Percentiles rank a stretch among this genome's conserved stretches.
Conservation (phyloP, 805 yeast species). For the Zygosaccharomyces rouxii region DNA sequence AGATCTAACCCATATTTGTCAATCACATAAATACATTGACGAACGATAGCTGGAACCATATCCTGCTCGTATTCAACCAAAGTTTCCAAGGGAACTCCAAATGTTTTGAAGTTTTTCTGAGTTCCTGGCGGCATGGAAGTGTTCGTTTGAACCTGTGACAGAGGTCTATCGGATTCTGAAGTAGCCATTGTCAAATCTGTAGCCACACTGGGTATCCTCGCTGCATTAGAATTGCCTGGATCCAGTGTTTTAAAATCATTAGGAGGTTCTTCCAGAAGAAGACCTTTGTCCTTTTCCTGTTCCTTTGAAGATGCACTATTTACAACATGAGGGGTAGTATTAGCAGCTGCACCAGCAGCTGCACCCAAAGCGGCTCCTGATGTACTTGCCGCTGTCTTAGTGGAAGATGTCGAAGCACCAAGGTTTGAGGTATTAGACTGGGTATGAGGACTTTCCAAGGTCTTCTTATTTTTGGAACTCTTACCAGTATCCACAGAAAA, state of each 20-base stretch:
- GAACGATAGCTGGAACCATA: slow-evolving; percentile 86
- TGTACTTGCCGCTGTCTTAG: slow-evolving; percentile 1
- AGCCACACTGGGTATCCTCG: slow-evolving; percentile 27
- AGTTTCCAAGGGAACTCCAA: slow-evolving; percentile 79
- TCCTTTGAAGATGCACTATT: slow-evolving; percentile 1
- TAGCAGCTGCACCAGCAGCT: slow-evolving; percentile 7
- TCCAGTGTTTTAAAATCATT: slow-evolving; percentile 24
- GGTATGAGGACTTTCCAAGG: slow-evolving; percentile 35
- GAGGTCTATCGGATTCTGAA: slow-evolving; percentile 28
- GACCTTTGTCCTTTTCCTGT: neutral
- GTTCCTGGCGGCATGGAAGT: slow-evolving; percentile 38
- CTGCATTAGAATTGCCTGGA: slow-evolving; percentile 24
- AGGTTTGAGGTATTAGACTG: slow-evolving; percentile 12
- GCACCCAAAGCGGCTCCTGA: slow-evolving; percentile 4
- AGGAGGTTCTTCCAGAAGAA: neutral
- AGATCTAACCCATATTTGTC: slow-evolving; percentile 79
- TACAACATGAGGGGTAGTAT: slow-evolving; percentile 9
- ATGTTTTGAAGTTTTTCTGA: slow-evolving; percentile 47
- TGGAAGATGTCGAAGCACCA: slow-evolving; percentile 10
- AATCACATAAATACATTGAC: slow-evolving; percentile 79
- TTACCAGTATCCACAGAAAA: slow-evolving; percentile 30
- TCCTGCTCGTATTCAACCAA: slow-evolving; percentile 80
- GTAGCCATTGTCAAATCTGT: slow-evolving; percentile 23
- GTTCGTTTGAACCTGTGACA: slow-evolving; percentile 34
- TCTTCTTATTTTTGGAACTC: slow-evolving; percentile 32